Evolutionary conservation across 768 basidiomycete species (phyloP).

Genomic region (Hemileccinum rubropunctum): DNA sequence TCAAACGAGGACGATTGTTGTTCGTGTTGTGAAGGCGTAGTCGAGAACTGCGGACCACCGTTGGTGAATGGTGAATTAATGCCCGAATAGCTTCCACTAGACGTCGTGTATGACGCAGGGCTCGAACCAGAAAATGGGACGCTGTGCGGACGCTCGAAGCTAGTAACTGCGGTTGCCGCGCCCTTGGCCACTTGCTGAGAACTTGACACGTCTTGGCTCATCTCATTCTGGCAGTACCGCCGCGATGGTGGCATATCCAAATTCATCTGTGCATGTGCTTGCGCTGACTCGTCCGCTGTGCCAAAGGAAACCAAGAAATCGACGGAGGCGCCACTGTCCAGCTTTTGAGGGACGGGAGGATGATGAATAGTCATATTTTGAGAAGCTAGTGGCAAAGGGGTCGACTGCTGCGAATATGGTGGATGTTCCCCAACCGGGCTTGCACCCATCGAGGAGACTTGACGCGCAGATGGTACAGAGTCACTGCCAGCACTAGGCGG

Average conservation of each 20-base stretch:
- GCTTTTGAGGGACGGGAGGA: constrained; percentile 12
- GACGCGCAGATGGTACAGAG: constrained; percentile 6
- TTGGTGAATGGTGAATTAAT: constrained; percentile 27
- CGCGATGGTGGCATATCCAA: constrained; percentile 16
- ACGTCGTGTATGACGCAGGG: constrained; percentile 24
- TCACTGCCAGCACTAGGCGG: constrained; percentile 15
- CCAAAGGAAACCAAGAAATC: constrained; percentile 27
- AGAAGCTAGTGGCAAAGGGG: constrained; percentile 9
- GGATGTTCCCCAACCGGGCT: constrained; percentile 13
- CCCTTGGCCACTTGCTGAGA: constrained; percentile 11
- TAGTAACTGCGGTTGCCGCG: neutral
- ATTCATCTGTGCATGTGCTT: constrained; percentile 11
- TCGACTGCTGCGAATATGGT: constrained; percentile 11
- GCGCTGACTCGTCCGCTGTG: constrained; percentile 14
- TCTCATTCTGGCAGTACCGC: constrained; percentile 13
- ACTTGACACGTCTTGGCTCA: constrained; percentile 6
- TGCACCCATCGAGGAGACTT: constrained; percentile 7
- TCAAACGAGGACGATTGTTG: constrained; percentile 21
- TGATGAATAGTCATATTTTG: constrained; percentile 4
- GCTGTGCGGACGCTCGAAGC: constrained; percentile 26
- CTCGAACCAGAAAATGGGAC: constrained; percentile 18
- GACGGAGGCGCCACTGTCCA: constrained; percentile 7
- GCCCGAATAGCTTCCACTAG: constrained; percentile 23
- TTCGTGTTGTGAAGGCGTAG: constrained; percentile 23
- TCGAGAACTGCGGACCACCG: constrained; percentile 14